Conservation (phyloP, 306 rosid genomes). For the cucumber (Cucumis sativus) region DNA sequence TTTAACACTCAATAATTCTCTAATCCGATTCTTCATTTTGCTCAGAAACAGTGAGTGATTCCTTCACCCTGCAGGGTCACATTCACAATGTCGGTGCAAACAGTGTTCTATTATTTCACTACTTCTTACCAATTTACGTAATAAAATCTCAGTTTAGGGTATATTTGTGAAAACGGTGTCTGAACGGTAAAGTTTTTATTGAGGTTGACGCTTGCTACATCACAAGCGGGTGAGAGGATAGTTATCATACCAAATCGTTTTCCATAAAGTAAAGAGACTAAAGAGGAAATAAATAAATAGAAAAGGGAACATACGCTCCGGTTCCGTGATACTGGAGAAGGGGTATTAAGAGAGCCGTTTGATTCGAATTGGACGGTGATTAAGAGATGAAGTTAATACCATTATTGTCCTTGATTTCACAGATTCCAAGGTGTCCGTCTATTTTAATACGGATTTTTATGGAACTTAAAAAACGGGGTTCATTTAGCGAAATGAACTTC, state of each 20-base stretch:
- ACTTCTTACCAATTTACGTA: background rate
- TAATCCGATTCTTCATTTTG: background rate
- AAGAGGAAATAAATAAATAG: background rate
- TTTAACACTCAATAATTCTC: background rate
- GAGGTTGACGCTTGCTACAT: slow-evolving; percentile 1
- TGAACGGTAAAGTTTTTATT: background rate
- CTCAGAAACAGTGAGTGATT: background rate
- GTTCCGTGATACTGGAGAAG: background rate
- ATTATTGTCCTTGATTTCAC: background rate
- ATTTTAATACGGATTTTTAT: background rate
- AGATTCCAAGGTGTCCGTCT: background rate
- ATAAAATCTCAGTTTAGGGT: background rate
- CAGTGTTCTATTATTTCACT: background rate
- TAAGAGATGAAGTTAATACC: background rate
- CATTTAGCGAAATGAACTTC: background rate
- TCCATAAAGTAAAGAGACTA: background rate
- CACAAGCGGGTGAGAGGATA: background rate
- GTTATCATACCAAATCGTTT: background rate
- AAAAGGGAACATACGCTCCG: background rate
- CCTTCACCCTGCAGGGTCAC: background rate
- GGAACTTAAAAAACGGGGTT: slow-evolving; percentile 2
- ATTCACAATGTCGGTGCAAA: background rate
- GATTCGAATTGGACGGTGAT: slow-evolving; percentile 9
- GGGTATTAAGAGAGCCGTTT: background rate
- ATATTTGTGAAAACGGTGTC: background rate